Conservation (phyloP, 1,139 yeast species). For the Blastobotrys petasosporus region DNA sequence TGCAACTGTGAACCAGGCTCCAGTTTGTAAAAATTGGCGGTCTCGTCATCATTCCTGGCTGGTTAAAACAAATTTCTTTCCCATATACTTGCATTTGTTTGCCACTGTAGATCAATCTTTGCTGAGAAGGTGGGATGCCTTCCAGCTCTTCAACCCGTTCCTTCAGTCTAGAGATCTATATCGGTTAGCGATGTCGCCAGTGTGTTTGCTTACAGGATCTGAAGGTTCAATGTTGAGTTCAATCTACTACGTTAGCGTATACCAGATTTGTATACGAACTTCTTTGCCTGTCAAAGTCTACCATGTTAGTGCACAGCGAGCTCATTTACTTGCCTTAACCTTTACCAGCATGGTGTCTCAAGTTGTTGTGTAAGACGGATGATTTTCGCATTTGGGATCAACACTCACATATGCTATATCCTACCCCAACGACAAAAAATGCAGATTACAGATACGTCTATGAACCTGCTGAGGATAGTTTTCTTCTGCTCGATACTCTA, state of each 20-base stretch:
- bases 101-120: conserved; percentile 83
- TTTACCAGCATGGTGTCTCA: conserved; percentile 50
- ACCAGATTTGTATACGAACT: conserved; percentile 31
- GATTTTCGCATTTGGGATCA: too few relatives aligned
- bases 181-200: conserved; percentile 16
- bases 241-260: conserved; percentile 39
- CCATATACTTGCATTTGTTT: conserved; percentile 62
- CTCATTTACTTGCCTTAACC: conserved; percentile 42
- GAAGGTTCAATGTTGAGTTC: conserved; percentile 72
- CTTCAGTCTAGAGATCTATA: conserved; percentile 66
- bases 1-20: conserved; percentile 73
- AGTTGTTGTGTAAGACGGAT: background rate
- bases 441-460: conserved; percentile 44
- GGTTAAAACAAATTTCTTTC: background rate
- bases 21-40: conserved; percentile 44
- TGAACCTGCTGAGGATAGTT: conserved; percentile 93
- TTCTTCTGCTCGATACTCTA: conserved; percentile 68
- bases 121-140: conserved; percentile 97
- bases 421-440: conserved; percentile 9
- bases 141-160: conserved; percentile 95
- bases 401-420: conserved; percentile 3
- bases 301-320: conserved; percentile 11
- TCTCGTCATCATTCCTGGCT: conserved; percentile 24
- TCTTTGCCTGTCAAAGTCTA: conserved; percentile 49
- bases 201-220: conserved; percentile 46